Evolutionary conservation across 2,329 filamentous ascomycete species (phyloP).

Genomic region (Sporothrix inflata): DNA sequence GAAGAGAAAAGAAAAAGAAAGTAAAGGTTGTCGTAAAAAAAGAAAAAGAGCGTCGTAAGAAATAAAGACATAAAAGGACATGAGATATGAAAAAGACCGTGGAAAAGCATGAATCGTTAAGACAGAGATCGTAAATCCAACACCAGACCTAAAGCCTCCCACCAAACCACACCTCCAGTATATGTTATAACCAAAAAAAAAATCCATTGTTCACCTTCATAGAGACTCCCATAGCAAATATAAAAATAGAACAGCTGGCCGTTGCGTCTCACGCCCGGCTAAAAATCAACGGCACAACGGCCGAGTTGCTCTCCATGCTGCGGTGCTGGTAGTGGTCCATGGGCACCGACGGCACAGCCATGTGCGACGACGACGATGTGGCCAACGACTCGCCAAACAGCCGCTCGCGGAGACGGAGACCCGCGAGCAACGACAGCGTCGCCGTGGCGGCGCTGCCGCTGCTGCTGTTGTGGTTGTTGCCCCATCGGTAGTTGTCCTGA

Average conservation of each 20-base stretch:
- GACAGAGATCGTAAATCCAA: neutral
- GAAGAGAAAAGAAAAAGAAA: neutral
- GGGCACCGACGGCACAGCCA: slow-evolving; percentile 15
- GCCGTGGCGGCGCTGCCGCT: slow-evolving; percentile 29
- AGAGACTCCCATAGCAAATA: neutral
- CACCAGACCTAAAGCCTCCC: neutral
- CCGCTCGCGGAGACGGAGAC: slow-evolving; percentile 47
- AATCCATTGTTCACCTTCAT: neutral
- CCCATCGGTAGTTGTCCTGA: neutral
- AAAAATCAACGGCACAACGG: slow-evolving; percentile 64
- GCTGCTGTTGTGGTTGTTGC: neutral
- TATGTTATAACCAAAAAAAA: neutral
- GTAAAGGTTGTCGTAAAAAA: neutral
- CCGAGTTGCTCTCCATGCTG: slow-evolving; percentile 56
- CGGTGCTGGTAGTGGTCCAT: slow-evolving; percentile 40
- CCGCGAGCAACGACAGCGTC: slow-evolving; percentile 43
- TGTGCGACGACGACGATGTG: neutral
- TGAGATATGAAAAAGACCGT: neutral
- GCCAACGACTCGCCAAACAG: slow-evolving; percentile 43
- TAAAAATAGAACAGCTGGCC: neutral
- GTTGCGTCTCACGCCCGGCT: slow-evolving; percentile 45
- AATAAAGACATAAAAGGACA: slow-evolving; percentile 5
- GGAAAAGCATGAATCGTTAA: neutral
- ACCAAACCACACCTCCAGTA: neutral
- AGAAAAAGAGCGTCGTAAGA: neutral